phyloP scores from a whole-genome alignment of 345 rosid species.

The Luvunga scandens region DNA sequence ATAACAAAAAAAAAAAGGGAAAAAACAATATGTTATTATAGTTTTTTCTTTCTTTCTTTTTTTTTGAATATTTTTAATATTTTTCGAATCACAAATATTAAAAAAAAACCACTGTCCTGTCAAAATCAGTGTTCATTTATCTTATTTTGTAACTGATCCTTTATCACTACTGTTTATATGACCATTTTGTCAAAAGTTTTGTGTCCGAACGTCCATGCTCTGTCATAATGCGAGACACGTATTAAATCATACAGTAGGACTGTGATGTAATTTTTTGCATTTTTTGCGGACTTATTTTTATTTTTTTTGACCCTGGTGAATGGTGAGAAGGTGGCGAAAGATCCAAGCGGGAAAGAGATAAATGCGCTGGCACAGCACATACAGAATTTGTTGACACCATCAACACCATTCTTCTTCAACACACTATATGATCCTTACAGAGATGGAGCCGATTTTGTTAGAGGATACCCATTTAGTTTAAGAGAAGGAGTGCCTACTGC shows the following conservation, averaged over 20 bases:
- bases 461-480: slow-evolving; percentile 40
- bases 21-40: no score
- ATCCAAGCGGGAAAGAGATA: slow-evolving; percentile 32
- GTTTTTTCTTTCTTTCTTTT: no score
- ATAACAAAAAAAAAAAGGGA: no score
- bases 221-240: not conserved
- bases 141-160: no score
- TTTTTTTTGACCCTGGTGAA: not conserved
- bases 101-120: no score
- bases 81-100: no score
- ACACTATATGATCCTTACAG: slow-evolving; percentile 36
- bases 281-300: not conserved
- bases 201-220: no score
- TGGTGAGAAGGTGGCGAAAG: slow-evolving; percentile 30
- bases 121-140: no score
- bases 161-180: no score
- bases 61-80: no score
- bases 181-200: no score
- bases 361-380: slow-evolving; percentile 37
- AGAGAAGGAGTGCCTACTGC: slow-evolving; percentile 34
- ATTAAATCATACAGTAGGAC: not conserved
- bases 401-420: slow-evolving; percentile 36
- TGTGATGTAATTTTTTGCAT: not conserved
- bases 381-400: slow-evolving; percentile 30
- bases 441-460: slow-evolving; percentile 36